Evolutionary conservation across 257 asterid genomes (phyloP).

Genomic region (Datura wrightii): DNA sequence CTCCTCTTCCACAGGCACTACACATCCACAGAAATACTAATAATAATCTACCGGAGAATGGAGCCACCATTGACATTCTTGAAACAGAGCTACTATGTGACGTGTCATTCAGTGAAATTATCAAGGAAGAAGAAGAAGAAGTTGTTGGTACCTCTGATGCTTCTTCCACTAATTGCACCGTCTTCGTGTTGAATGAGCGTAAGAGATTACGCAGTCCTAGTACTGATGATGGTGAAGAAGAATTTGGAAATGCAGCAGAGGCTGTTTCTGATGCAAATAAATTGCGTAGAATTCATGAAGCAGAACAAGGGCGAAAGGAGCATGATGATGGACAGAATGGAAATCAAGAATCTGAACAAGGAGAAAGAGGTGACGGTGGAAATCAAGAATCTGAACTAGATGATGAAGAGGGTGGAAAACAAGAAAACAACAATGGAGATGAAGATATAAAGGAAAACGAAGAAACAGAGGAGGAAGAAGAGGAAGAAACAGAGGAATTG

Average conservation of each 20-base stretch:
- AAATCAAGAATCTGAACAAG: too few relatives aligned
- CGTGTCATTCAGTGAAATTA: background rate
- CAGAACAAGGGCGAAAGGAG: background rate
- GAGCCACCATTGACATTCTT: background rate
- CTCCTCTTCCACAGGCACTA: background rate
- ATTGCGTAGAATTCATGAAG: background rate
- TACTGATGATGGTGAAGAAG: conserved; percentile 10
- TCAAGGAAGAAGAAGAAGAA: background rate
- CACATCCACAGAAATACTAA: background rate
- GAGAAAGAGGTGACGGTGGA: background rate
- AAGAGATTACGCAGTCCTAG: background rate
- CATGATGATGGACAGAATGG: too few relatives aligned
- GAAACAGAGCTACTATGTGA: background rate
- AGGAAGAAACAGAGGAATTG: background rate
- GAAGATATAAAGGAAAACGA: too few relatives aligned
- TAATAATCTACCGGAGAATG: too few relatives aligned
- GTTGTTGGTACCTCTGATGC: too few relatives aligned
- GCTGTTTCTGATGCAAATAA: background rate
- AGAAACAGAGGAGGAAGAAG: background rate
- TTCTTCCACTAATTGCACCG: too few relatives aligned
- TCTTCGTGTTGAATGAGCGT: background rate
- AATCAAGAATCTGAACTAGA: background rate
- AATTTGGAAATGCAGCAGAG: background rate
- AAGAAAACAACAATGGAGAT: too few relatives aligned
- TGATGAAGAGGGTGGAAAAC: background rate